Conservation (phyloP, 257 asterid species). For the Thymus quinquecostatus region DNA sequence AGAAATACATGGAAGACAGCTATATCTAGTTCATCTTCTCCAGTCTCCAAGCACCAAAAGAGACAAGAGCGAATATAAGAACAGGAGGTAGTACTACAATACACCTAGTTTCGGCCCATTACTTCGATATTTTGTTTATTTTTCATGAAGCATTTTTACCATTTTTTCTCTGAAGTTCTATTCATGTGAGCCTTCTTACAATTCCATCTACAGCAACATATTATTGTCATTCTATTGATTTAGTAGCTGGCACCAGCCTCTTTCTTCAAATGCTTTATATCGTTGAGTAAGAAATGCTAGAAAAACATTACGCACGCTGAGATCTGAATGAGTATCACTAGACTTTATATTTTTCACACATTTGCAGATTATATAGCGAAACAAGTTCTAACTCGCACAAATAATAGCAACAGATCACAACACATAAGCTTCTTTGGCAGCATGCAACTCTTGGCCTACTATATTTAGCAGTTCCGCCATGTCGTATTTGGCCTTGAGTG, state of each 20-base stretch:
- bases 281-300: no score
- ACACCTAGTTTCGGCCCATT: not conserved
- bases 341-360: not conserved
- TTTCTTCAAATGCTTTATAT: no score
- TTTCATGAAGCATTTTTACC: no score
- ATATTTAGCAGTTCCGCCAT: slow-evolving; percentile 24
- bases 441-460: slow-evolving; percentile 16
- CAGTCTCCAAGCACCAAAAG: not conserved
- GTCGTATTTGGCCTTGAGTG: slow-evolving; percentile 14
- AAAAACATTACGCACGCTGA: no score
- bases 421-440: slow-evolving; percentile 26
- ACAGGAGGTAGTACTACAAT: no score
- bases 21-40: not conserved
- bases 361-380: not conserved
- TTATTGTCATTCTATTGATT: no score
- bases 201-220: no score
- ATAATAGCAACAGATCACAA: slow-evolving; percentile 16
- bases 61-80: not conserved
- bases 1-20: slow-evolving; percentile 1
- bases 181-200: no score
- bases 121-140: not conserved
- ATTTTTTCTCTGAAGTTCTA: no score
- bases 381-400: slow-evolving; percentile 4
- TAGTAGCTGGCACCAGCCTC: no score
- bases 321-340: not conserved